Evolutionary conservation across 75 land plant genomes (phyloP), one percentile per base, ranked within the genome.

Genomic region (Selaginella moellendorffii): DNA sequence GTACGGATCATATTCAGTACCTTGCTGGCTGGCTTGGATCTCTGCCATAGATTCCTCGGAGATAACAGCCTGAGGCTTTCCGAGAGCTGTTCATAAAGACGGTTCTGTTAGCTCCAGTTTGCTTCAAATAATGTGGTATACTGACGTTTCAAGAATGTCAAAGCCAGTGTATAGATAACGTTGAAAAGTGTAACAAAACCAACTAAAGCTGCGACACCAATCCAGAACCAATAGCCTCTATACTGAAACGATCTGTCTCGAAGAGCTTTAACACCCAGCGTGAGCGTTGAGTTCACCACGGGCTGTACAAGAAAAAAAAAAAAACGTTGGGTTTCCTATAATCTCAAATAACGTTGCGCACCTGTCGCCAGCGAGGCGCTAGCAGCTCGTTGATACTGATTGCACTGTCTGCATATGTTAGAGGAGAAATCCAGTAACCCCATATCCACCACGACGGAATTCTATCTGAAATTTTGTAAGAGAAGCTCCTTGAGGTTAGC

Each of bases 391-490:
- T 81, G 2, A 81, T 68, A 30, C 70, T 58, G 9, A 71, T 58
- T 10, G 83, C 81, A 54, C 65, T 74, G 56, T 78, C 74, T n/a
- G 69, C 78, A 63, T 81, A 81, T 52, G 69, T 63, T 51, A 81
- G 28, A 12, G 83, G 83, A 17, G 83, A 80, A 9, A 68, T 20
- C 73, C 74, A 80, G 68, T 74, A 80, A 28, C 72, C n/a, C 83
- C 83, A 81, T 18, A 78, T 75, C 83, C 83, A 81, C 83, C 81
- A 81, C 31, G 31, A 22, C 29, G 68, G 70, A 31, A 81, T 75
- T 26, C 46, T 31, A 25, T 62, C 79, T 77, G 72, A 56, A 56
- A 19, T 56, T 56, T 56, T 56, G 19, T 56, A 56, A 2, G n/a
- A 56, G 21, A 21, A 74, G 25, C 24, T 56, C 21, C 5, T 19